phyloP scores from a whole-genome alignment of 176 grass and related monocot genomes.

The Areca catechu region DNA sequence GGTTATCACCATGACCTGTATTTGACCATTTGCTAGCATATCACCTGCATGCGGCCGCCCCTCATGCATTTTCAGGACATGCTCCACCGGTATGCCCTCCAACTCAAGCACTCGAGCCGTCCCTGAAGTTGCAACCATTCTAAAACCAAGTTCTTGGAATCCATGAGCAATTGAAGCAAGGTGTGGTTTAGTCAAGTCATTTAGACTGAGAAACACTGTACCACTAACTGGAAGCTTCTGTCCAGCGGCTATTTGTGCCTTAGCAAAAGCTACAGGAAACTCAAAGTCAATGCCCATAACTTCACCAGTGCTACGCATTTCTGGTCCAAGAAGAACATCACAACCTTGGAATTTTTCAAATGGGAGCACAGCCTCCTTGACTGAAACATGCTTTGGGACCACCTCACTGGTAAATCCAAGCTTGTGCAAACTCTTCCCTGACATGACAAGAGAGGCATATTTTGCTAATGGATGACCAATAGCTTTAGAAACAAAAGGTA shows the following conservation, averaged over 20 bases:
- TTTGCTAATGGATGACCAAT: conserved; percentile 95
- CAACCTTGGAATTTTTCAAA: conserved; percentile 99
- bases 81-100: conserved; percentile 67
- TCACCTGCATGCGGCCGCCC: conserved; percentile 81
- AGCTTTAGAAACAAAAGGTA: conserved; percentile 95
- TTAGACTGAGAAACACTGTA: conserved; percentile 82
- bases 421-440: conserved; percentile 59
- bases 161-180: conserved; percentile 64
- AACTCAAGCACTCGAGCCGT: conserved; percentile 78
- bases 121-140: conserved; percentile 82
- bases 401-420: conserved; percentile 84
- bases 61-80: conserved; percentile 90
- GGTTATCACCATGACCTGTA: conserved; percentile 95
- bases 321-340: conserved; percentile 95
- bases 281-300: conserved; percentile 97
- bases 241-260: conserved; percentile 95
- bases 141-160: conserved; percentile 71
- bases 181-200: conserved; percentile 79
- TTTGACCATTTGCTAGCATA: conserved; percentile 80
- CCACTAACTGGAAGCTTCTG: conserved; percentile 65
- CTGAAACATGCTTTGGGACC: conserved; percentile 83
- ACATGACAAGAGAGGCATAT: conserved; percentile 98
- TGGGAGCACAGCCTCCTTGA: conserved; percentile 92
- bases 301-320: conserved; percentile 98
- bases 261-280: conserved; percentile 83